Percentiles rank a stretch among this genome's conserved stretches.
phyloP scores from a whole-genome alignment of 1,284 basidiomycete species.

The Cutaneotrichosporon sp. region DNA sequence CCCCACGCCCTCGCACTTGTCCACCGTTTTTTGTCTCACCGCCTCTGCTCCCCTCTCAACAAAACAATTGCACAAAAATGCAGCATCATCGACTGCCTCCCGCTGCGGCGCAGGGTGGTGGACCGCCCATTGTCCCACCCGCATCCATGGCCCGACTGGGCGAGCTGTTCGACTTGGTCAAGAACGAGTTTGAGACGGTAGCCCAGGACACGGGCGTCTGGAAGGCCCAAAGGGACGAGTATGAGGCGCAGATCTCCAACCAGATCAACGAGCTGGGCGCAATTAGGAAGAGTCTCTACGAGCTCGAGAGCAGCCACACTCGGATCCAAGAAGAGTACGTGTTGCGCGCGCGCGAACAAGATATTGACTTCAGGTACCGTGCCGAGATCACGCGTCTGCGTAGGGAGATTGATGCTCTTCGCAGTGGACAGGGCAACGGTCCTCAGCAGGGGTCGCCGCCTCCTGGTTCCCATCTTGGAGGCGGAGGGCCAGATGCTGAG shows the following conservation, averaged over 20 bases:
- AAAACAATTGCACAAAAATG: neutral
- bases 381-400: slow-evolving; percentile 65
- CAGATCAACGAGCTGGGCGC: slow-evolving; percentile 69
- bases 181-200: slow-evolving; percentile 78
- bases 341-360: neutral
- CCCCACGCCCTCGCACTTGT: neutral
- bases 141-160: slow-evolving; percentile 53
- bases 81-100: slow-evolving; percentile 45
- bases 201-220: slow-evolving; percentile 63
- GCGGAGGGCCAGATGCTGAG: slow-evolving; percentile 9
- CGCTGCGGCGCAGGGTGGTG: slow-evolving; percentile 27
- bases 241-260: slow-evolving; percentile 63
- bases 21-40: neutral
- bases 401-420: slow-evolving; percentile 54
- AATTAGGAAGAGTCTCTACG: slow-evolving; percentile 68
- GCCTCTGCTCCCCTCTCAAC: neutral
- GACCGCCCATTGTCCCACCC: slow-evolving; percentile 21
- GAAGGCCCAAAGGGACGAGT: slow-evolving; percentile 79
- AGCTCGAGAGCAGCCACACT: slow-evolving; percentile 67
- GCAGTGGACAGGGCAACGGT: too few relatives aligned
- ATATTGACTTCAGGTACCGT: slow-evolving; percentile 54
- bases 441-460: slow-evolving; percentile 7
- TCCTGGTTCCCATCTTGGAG: slow-evolving; percentile 26
- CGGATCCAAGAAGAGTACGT: slow-evolving; percentile 61
- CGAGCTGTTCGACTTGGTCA: slow-evolving; percentile 76